Evolutionary conservation across 768 basidiomycete species (phyloP).

Genomic region (Tricholoma terreum): DNA sequence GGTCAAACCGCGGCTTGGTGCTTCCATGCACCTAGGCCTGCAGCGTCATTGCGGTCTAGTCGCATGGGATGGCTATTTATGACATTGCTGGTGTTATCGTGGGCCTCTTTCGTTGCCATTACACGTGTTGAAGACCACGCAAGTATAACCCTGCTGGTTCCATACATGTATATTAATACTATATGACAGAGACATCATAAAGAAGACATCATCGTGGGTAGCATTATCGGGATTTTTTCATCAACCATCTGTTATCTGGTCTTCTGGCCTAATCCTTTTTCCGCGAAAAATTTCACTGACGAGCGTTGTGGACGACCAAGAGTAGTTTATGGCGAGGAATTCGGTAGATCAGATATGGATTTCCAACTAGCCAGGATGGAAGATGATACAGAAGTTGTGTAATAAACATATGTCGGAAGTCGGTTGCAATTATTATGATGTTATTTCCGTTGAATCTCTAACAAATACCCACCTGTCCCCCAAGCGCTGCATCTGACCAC

Average conservation of each 20-base stretch:
- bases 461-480: conserved; percentile 76
- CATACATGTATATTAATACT: neutral
- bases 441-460: conserved; percentile 34
- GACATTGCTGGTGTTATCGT: conserved; percentile 51
- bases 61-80: conserved; percentile 44
- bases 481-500: conserved; percentile 64
- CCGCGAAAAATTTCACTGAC: conserved; percentile 31
- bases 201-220: conserved; percentile 66
- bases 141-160: conserved; percentile 17
- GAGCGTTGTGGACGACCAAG: conserved; percentile 37
- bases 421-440: conserved; percentile 22
- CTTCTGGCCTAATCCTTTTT: conserved; percentile 67
- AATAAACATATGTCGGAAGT: conserved; percentile 25
- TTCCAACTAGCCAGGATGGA: conserved; percentile 49
- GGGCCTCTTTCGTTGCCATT: conserved; percentile 60
- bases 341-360: conserved; percentile 26
- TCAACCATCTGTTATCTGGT: conserved; percentile 51
- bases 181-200: conserved; percentile 56
- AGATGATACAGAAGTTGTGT: conserved; percentile 38
- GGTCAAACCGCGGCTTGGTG: conserved; percentile 64
- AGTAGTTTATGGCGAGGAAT: conserved; percentile 34
- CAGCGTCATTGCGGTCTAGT: conserved; percentile 39
- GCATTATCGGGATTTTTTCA: conserved; percentile 51
- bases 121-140: conserved; percentile 67
- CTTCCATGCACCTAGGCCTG: conserved; percentile 36